phyloP scores from a whole-genome alignment of 1,284 basidiomycete genomes.

The Trametes versicolor region DNA sequence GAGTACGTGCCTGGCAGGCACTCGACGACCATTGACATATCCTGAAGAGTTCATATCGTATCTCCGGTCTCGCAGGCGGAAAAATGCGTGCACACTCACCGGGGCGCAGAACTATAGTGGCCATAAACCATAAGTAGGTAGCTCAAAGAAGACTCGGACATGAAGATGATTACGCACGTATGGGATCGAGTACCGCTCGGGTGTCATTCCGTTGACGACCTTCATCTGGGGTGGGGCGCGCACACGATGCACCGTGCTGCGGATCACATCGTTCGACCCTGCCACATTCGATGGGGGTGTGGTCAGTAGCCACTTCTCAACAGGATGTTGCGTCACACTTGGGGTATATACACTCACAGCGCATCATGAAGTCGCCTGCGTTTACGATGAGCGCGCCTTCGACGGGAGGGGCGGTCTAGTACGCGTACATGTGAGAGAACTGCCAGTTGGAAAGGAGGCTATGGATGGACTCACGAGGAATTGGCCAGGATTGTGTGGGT shows the following conservation, averaged over 20 bases:
- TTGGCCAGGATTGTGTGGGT: constrained; percentile 54
- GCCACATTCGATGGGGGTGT: neutral
- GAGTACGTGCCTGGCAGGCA: constrained; percentile 63
- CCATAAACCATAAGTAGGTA: neutral
- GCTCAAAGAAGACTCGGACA: neutral
- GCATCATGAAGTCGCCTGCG: constrained; percentile 68
- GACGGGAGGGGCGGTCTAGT: constrained; percentile 57
- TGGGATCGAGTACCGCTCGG: constrained; percentile 64
- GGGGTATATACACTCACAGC: constrained; percentile 47
- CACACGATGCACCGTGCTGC: constrained; percentile 69
- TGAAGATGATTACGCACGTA: constrained; percentile 51
- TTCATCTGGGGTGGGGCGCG: constrained; percentile 51
- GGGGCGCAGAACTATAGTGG: constrained; percentile 52
- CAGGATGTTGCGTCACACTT: neutral
- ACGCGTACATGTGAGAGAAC: neutral
- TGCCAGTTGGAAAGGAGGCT: neutral
- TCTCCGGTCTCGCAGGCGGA: neutral
- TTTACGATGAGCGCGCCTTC: constrained; percentile 66
- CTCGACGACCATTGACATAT: constrained; percentile 54
- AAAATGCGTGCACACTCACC: constrained; percentile 39
- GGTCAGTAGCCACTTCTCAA: neutral
- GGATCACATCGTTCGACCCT: constrained; percentile 70
- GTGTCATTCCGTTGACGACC: constrained; percentile 49
- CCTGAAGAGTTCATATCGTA: constrained; percentile 40
- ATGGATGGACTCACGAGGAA: constrained; percentile 49